These are phyloP conservation scores for Apodospora peruviana DNA, from an alignment of 495 filamentous ascomycete genomes.

Conservation along the genomic window DNA sequence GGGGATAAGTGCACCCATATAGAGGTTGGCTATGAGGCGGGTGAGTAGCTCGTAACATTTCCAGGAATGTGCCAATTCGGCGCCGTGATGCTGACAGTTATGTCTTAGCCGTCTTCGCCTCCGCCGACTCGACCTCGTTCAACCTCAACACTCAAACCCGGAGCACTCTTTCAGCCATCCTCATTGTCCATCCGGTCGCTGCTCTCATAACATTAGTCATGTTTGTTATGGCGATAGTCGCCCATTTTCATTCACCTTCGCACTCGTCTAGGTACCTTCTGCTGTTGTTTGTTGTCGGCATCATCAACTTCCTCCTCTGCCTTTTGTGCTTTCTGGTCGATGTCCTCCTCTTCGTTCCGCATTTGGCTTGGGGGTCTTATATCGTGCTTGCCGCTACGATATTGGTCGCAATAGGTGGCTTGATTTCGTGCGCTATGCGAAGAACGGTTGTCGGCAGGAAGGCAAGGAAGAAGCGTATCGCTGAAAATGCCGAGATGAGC, in stretches of 20 bases:
- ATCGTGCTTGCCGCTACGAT: slow-evolving; percentile 89
- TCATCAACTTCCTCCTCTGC: slow-evolving; percentile 78
- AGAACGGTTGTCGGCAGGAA: slow-evolving; percentile 88
- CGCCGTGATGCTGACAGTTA: slow-evolving; percentile 9
- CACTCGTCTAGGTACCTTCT: slow-evolving; percentile 89
- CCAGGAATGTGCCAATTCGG: background rate
- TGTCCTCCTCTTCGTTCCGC: slow-evolving; percentile 92
- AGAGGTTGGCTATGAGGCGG: slow-evolving; percentile 77
- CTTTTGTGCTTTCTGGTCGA: slow-evolving; percentile 90
- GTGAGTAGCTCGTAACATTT: slow-evolving; percentile 48
- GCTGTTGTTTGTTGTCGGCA: slow-evolving; percentile 72
- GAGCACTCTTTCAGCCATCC: slow-evolving; percentile 79
- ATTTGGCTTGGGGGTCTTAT: slow-evolving; percentile 91
- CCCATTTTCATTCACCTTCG: slow-evolving; percentile 86
- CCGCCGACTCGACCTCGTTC: slow-evolving; percentile 49
- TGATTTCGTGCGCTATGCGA: slow-evolving; percentile 96
- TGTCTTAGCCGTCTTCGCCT: slow-evolving; percentile 31
- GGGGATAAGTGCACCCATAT: slow-evolving; percentile 58
- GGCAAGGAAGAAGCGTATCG: slow-evolving; percentile 84
- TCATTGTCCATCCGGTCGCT: slow-evolving; percentile 90
- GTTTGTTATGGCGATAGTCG: slow-evolving; percentile 68
- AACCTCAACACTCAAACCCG: slow-evolving; percentile 69
- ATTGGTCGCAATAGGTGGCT: slow-evolving; percentile 71
- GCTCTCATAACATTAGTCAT: slow-evolving; percentile 81
- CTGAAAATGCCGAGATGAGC: slow-evolving; percentile 91